phyloP scores from a whole-genome alignment of 176 grass and related monocot species.

The Paspalum notatum region DNA sequence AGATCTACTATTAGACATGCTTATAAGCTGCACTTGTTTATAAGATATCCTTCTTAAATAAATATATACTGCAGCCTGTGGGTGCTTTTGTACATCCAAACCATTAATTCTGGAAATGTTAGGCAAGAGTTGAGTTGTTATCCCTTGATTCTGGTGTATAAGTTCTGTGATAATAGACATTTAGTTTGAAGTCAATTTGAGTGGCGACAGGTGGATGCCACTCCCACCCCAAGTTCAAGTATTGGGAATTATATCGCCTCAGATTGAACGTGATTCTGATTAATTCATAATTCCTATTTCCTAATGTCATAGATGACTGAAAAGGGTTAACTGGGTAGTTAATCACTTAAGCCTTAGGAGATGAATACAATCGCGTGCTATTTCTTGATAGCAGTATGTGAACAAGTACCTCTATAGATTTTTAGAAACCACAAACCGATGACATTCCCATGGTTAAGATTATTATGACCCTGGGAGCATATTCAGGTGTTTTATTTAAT shows the following conservation, averaged over 20 bases:
- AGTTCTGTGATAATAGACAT: slow-evolving; percentile 1
- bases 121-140: slow-evolving; percentile 13
- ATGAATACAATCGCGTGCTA: not conserved
- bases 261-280: slow-evolving; percentile 12
- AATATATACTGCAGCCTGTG: not conserved
- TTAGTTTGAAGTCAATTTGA: slow-evolving; percentile 13
- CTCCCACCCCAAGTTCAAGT: not conserved
- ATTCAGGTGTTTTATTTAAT: not conserved
- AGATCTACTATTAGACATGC: not conserved
- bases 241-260: slow-evolving; percentile 7
- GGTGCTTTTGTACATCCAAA: slow-evolving; percentile 19
- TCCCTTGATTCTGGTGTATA: slow-evolving; percentile 21
- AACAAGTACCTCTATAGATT: not conserved
- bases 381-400: not conserved
- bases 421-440: not conserved
- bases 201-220: not conserved
- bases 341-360: not conserved
- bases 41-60: not conserved
- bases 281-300: not conserved
- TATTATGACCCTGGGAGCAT: not conserved
- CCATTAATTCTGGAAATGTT: slow-evolving; percentile 27
- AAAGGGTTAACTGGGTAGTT: not conserved
- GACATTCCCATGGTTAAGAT: not conserved
- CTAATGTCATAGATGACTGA: slow-evolving; percentile 12
- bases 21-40: slow-evolving; percentile 8